Base-by-base conservation (phyloP, 257 asterid genomes). In the Nicotiana tabacum region DNA sequence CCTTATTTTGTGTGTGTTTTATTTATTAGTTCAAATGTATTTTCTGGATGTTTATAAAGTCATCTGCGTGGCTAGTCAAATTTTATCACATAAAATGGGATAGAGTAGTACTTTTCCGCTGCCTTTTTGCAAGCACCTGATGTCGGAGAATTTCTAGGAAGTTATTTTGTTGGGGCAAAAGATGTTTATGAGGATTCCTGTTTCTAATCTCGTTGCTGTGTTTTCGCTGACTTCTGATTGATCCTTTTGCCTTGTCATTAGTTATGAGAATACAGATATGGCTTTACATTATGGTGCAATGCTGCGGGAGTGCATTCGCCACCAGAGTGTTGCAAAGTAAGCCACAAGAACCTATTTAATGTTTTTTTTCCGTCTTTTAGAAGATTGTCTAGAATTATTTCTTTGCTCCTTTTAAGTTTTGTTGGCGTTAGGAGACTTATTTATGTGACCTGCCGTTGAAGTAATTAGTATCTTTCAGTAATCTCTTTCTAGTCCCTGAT, bases 281-380 rank as follows among this genome's bases (percentile, higher is more conserved):
- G 94, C 95, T 80, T 90, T 93, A 82, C 97, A 93, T 53, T 92
- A 93, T 82, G 98, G 98, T 78, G 87, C 93, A 82, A 91, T 95
- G 93, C 78, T 92, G 87, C 90, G 92, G 90, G 97, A 93, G 81
- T 95, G 98, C 92, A 91, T 91, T 60, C 98, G 98, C 65, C 96
- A 93, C 85, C 97, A 92, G 86, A 86, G 87, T 84, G 93, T 93
- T 77, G 98, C 98, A 27, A 89, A 83, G 98, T 93, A 82, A 91
- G 90, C 74, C 81, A 60, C 81, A 57, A 27, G 27, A 51, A 51
- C 10, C 46, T 51, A 76, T 76, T 27, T 76, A 24, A 15, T 51
- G 24, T 2, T 51, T 74, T 72, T 51, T 17, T 1, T 29, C 30
- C 4, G 30, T 32, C 66, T 81, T 39, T 10, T 18, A 9, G 46